Conservation (phyloP, 2,329 filamentous ascomycete genomes). For the Tolypocladium pustulatum region DNA sequence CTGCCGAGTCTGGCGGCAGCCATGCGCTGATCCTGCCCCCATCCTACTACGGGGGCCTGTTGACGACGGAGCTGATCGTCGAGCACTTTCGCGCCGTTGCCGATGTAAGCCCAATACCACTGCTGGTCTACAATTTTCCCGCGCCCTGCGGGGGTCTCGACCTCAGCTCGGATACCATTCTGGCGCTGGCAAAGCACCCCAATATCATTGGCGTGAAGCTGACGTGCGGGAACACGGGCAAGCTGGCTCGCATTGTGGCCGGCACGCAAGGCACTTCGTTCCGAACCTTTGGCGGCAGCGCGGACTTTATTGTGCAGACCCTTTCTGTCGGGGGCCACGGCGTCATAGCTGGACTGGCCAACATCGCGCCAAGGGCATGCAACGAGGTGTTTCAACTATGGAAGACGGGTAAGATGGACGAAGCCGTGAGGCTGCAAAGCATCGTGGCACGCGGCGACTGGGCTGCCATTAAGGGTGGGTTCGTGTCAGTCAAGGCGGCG, state of each 20-base stretch:
- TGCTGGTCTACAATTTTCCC: constrained; percentile 56
- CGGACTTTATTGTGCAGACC: constrained; percentile 64
- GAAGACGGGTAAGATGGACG: constrained; percentile 41
- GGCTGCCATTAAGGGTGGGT: constrained; percentile 57
- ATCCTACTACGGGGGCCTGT: constrained; percentile 54
- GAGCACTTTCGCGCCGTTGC: constrained; percentile 54
- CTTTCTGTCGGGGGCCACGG: constrained; percentile 60
- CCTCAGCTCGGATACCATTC: constrained; percentile 45
- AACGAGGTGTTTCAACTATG: constrained; percentile 51
- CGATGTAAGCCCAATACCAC: constrained; percentile 43
- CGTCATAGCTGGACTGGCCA: constrained; percentile 61
- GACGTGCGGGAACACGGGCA: constrained; percentile 54
- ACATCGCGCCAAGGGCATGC: constrained; percentile 57
- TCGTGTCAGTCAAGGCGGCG: constrained; percentile 58
- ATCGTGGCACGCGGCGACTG: constrained; percentile 58
- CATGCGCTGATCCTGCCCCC: constrained; percentile 60
- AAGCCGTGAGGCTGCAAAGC: constrained; percentile 53
- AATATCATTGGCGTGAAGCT: constrained; percentile 56
- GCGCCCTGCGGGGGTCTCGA: constrained; percentile 46
- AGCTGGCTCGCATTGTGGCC: constrained; percentile 38
- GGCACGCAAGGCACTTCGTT: constrained; percentile 35
- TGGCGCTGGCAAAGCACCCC: constrained; percentile 36
- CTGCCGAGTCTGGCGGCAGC: constrained; percentile 52
- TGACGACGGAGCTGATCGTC: constrained; percentile 45
- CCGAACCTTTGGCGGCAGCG: constrained; percentile 61